Base-by-base conservation (phyloP, 31 red algal species). In the Endocladia muricata region DNA sequence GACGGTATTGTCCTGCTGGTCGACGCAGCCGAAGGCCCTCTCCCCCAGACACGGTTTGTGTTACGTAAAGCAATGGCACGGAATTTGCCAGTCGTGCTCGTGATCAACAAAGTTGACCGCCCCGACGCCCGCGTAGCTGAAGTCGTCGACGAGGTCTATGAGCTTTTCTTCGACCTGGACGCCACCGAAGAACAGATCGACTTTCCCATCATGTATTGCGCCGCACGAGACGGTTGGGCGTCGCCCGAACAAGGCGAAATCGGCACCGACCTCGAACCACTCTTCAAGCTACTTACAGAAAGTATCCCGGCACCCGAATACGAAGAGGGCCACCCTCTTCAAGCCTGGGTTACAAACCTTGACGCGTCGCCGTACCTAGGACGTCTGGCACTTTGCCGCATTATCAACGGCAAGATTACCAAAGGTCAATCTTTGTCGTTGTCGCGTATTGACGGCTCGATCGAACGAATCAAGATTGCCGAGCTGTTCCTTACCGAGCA, bases 111-210 rank as follows among this genome's bases (percentile, higher is more conserved):
- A 70, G 77, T 90, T 25, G 81, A 85, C 48, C 36, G 71, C 6
- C 82, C 82, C 2, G 40, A 54, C 25, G 39, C 73, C 21, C 58
- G 88, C 4, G 82, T 82, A 8, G 81, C 66, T 26, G 49, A 31
- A 21, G 81, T 85, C 15, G 43, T 85, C 0, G 71, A 85, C 55
- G 36, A 13, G 32, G 67, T 62, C 55, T 85, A 69, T 29, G 81
- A 85, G 41, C 81, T 85, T 29, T 74, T 85, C 33, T 42, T 34
- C n/a, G 69, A 75, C 17, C 65, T 85, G 1, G 81, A 59, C 41
- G 86, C 86, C 2, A 47, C 77, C 17, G 86, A 90, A 26, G 77
- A 82, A 55, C 86, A 90, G 60, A 73, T 66, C 32, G 86, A 90
- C 31, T 90, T 90, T 51, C 9, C 17, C 22, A 41, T 90, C 23